Base-by-base conservation (phyloP, 352 stramenopile species). In the Peronospora farinosa region DNA sequence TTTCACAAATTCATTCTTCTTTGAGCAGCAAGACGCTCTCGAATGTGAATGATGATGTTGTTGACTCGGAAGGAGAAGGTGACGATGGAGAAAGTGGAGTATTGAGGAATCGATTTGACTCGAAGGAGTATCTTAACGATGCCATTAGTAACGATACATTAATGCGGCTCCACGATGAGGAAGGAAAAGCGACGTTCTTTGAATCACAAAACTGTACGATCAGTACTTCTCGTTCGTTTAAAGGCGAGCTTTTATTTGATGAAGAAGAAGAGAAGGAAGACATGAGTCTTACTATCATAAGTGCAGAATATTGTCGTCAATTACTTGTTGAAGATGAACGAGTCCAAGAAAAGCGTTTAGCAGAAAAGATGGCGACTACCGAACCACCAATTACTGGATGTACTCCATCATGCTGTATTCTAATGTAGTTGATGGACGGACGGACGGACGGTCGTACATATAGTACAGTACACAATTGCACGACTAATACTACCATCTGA, bases 121-220 rank as follows among this genome's bases (percentile, higher is more conserved):
- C 73, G 32, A 64, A 47, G 23, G 75, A 89, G 43, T 87, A 89
- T 60, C 49, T 89, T 1, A 86, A 87, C 43, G 75, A 89, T 25
- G 74, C 69, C n/a, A 78, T 89, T 59, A 78, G 65, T 31, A 84
- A 89, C 60, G 75, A 89, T 27, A 84, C 75, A 16, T 77, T 86
- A 37, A 54, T 86, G 43, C 74, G 78, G 0, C 71, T 86, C 21
- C 57, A 54, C 7, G 63, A 69, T 13, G 37, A 69, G 46, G 63
- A 64, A 23, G 48, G 64, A 10, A 63, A 81, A 47, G 32, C 32
- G 6, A 69, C 62, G 10, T 46, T 77, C 2, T 19, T 67, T 0
- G 50, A 69, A 28, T 57, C 57, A 33, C 46, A 51, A 19, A 52
- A 52, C 12, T 51, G 30, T 39, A 23, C 5, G 7, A 39, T 47